Percentiles rank a stretch among this genome's conserved stretches.
phyloP scores from a whole-genome alignment of 208 protist species.

The Trypanosoma vivax region DNA sequence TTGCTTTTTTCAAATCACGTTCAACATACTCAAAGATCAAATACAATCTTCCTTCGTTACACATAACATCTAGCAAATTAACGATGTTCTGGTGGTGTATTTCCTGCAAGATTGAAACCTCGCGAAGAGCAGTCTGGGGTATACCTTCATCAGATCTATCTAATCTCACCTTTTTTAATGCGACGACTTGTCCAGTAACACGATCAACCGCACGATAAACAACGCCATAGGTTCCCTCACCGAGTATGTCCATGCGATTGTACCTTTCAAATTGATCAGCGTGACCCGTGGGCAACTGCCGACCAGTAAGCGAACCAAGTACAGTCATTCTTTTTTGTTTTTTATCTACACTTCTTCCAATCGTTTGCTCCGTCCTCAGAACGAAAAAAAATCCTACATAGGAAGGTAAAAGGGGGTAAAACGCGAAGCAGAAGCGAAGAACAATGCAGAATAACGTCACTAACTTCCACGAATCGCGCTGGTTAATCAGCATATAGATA shows the following conservation, averaged over 20 bases:
- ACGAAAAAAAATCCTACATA: too few species aligned
- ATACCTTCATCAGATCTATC: conserved; percentile 98
- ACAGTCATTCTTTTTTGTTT: conserved; percentile 37
- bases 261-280: conserved; percentile 81
- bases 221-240: conserved; percentile 91
- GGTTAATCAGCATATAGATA: too few species aligned
- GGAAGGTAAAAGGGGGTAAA: too few species aligned
- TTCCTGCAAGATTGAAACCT: conserved; percentile 97
- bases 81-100: conserved; percentile 97
- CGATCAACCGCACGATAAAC: conserved; percentile 88
- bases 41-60: conserved; percentile 84
- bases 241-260: conserved; percentile 82
- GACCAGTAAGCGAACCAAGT: conserved; percentile 24
- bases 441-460: too few species aligned
- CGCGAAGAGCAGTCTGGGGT: conserved; percentile 95
- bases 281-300: conserved; percentile 22
- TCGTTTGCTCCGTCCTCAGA: background rate
- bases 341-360: background rate
- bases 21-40: conserved; percentile 90
- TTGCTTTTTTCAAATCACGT: conserved; percentile 96
- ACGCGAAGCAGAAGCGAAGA: too few species aligned
- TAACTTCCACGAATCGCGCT: too few species aligned
- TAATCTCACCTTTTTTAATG: conserved; percentile 97
- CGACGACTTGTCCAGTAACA: conserved; percentile 84
- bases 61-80: conserved; percentile 86